A percentile compares a stretch with the other conserved stretches of the same genome.
Conservation (phyloP, 139 green algal species). For the Pedinophyceae sp. region DNA sequence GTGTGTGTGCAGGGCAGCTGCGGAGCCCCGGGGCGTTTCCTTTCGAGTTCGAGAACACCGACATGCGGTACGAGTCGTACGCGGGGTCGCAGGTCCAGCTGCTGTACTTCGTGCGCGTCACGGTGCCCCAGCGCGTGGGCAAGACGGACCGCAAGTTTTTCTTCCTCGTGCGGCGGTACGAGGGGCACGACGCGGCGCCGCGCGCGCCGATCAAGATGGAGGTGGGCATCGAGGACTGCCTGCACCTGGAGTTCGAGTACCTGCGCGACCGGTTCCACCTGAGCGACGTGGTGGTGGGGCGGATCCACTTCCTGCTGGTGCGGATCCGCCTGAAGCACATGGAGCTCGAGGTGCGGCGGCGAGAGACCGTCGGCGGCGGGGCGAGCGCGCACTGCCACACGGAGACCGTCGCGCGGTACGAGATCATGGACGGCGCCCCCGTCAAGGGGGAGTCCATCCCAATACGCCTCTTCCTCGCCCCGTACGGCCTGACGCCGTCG, state of each 20-base stretch:
- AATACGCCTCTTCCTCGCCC: conserved; percentile 81
- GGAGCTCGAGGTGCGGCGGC: conserved; percentile 92
- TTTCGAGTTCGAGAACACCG: conserved; percentile 92
- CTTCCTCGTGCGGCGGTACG: conserved; percentile 74
- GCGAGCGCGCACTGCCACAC: conserved; percentile 53
- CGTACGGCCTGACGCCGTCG: conserved; percentile 87
- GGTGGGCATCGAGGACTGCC: conserved; percentile 98
- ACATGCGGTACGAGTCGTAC: conserved; percentile 96
- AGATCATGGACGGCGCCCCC: conserved; percentile 98
- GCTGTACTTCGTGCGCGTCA: conserved; percentile 74
- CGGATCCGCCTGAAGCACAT: conserved; percentile 99
- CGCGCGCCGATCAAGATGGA: conserved; percentile 62
- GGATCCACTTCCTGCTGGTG: conserved; percentile 97
- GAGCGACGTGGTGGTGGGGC: conserved; percentile 81
- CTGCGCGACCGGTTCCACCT: conserved; percentile 70
- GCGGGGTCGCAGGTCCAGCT: conserved; percentile 53
- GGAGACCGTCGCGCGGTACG: conserved; percentile 95
- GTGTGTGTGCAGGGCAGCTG: not conserved
- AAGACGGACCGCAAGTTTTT: conserved; percentile 50
- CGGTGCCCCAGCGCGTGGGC: conserved; percentile 52
- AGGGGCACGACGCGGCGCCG: conserved; percentile 1
- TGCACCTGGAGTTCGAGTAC: conserved; percentile 99
- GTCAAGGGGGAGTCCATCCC: conserved; percentile 77
- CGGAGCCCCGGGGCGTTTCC: conserved; percentile 38
- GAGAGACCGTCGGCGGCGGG: conserved; percentile 47